Percentiles rank a stretch among this genome's conserved stretches.
These are phyloP conservation scores for Tulasnella sp. DNA, from an alignment of 768 basidiomycete species.

Conservation along the genomic window DNA sequence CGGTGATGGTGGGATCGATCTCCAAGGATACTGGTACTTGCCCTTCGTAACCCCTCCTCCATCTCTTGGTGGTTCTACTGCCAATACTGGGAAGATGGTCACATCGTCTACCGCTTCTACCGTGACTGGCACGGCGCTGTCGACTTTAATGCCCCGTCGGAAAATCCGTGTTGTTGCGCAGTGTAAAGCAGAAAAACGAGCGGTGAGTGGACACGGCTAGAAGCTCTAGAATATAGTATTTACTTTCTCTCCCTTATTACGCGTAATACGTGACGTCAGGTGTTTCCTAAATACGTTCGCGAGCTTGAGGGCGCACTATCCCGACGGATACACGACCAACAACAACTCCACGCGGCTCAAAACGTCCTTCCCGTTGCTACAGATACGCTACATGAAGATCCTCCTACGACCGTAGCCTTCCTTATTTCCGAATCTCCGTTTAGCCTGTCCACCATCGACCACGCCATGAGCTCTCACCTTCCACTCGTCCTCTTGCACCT, in stretches of 20 bases:
- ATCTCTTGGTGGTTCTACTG: too few species aligned
- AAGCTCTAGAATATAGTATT: too few species aligned
- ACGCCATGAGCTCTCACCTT: slow-evolving; percentile 59
- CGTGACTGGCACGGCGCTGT: neutral
- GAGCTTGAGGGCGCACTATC: slow-evolving; percentile 84
- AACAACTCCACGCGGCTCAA: neutral
- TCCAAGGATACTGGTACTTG: slow-evolving; percentile 90
- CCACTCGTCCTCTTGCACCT: slow-evolving; percentile 74
- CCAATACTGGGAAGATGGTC: neutral
- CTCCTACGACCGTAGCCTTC: slow-evolving; percentile 43
- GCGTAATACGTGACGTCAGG: slow-evolving; percentile 5
- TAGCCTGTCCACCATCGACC: slow-evolving; percentile 53
- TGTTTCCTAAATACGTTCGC: slow-evolving; percentile 66
- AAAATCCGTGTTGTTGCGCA: slow-evolving; percentile 71
- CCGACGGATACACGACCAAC: slow-evolving; percentile 30
- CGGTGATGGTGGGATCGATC: slow-evolving; percentile 80
- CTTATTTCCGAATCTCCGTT: slow-evolving; percentile 74
- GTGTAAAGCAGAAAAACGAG: slow-evolving; percentile 85
- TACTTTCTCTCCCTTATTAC: neutral
- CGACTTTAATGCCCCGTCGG: slow-evolving; percentile 25
- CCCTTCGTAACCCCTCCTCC: slow-evolving; percentile 27
- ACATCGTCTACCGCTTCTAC: neutral
- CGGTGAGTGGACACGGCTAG: slow-evolving; percentile 25
- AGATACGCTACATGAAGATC: neutral
- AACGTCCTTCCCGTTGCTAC: neutral